Percentiles rank a stretch among this genome's conserved stretches.
These are phyloP conservation scores for Zizania latifolia DNA, from an alignment of 176 grass and related monocot species.

Conservation along the genomic window DNA sequence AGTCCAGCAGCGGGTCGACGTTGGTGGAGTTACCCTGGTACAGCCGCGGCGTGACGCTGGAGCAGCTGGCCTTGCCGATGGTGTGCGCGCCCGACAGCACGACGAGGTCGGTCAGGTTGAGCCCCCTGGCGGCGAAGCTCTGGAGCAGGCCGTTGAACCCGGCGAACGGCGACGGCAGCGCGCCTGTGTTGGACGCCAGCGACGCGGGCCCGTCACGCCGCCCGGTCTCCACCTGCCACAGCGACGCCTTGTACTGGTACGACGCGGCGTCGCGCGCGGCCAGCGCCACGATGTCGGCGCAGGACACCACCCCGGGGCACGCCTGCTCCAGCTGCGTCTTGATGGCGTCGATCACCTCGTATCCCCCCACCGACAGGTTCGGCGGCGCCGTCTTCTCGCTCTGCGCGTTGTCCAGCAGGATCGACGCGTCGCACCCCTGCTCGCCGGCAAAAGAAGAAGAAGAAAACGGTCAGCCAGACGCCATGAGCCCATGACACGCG, in stretches of 20 bases:
- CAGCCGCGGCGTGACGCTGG: slow-evolving; percentile 35
- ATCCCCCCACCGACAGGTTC: slow-evolving; percentile 38
- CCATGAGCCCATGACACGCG: not conserved
- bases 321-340: slow-evolving; percentile 34
- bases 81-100: slow-evolving; percentile 55
- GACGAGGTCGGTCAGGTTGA: slow-evolving; percentile 44
- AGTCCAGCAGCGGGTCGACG: slow-evolving; percentile 46
- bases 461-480: not conserved
- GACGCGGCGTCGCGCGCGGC: slow-evolving; percentile 41
- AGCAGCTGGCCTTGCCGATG: slow-evolving; percentile 51
- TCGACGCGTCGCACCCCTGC: slow-evolving; percentile 65
- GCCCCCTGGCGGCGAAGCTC: slow-evolving; percentile 32
- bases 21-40: slow-evolving; percentile 37
- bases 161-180: slow-evolving; percentile 30
- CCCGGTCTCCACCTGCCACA: slow-evolving; percentile 55
- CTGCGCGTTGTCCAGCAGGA: slow-evolving; percentile 41
- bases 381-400: slow-evolving; percentile 43
- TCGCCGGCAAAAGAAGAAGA: not conserved
- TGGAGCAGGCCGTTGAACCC: not conserved
- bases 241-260: slow-evolving; percentile 30
- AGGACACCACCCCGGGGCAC: slow-evolving; percentile 35
- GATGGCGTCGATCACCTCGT: slow-evolving; percentile 51
- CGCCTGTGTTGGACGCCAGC: slow-evolving; percentile 20
- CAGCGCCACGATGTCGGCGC: slow-evolving; percentile 42
- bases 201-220: slow-evolving; percentile 39